Evolutionary conservation across 1,139 yeast genomes (phyloP).

Genomic region (Pichia sp.): DNA sequence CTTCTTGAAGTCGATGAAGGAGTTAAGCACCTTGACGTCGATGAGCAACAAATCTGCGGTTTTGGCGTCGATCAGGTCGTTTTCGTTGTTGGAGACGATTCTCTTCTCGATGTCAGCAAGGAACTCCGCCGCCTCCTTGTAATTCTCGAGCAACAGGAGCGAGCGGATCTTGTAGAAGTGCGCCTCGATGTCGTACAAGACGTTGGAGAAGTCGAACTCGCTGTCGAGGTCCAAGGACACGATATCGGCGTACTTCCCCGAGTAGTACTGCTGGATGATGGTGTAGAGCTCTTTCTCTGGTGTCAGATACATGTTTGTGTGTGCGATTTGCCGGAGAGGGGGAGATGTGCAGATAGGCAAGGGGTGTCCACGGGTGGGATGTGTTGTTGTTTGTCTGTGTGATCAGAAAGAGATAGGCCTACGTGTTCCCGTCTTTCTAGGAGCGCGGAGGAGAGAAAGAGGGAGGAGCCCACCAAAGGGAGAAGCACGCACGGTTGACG

Average conservation of each 20-base stretch:
- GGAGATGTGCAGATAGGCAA: too few relatives aligned
- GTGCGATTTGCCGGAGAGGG: neutral
- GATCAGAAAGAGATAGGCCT: too few relatives aligned
- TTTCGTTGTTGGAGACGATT: neutral
- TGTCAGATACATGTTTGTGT: constrained; percentile 19
- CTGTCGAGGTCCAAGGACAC: constrained; percentile 17
- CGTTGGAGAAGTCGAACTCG: constrained; percentile 23
- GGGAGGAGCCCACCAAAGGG: too few relatives aligned
- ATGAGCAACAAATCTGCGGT: constrained; percentile 13
- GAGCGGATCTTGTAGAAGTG: constrained; percentile 22
- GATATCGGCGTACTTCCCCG: constrained; percentile 21
- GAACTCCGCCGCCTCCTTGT: constrained; percentile 6
- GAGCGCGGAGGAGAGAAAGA: too few relatives aligned
- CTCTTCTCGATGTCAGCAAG: neutral
- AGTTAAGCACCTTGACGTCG: constrained; percentile 14
- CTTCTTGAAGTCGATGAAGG: constrained; percentile 12
- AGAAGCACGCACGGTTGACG: too few relatives aligned
- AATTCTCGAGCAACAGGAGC: constrained; percentile 9
- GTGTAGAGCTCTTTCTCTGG: constrained; percentile 27
- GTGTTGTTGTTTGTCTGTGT: neutral
- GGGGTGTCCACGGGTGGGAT: neutral
- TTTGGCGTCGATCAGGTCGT: constrained; percentile 12
- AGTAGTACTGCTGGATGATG: constrained; percentile 22
- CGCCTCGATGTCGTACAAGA: constrained; percentile 22
- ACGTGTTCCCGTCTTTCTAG: too few relatives aligned